Conservation (phyloP, 2,329 filamentous ascomycete species). For the Paracamarosporium sp. region DNA sequence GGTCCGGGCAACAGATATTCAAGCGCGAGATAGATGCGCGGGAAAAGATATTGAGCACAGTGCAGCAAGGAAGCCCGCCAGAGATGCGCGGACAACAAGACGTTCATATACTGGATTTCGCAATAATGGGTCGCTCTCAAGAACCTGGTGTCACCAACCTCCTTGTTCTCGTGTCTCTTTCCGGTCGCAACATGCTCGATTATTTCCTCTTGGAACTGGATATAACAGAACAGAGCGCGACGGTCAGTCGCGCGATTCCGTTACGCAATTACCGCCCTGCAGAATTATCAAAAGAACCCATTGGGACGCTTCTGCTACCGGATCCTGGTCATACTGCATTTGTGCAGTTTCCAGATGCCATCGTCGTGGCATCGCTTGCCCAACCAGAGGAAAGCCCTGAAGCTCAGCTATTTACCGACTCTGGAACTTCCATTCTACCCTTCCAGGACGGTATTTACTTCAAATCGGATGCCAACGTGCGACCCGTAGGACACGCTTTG, state of each 20-base stretch:
- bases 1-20: conserved; percentile 81
- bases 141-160: conserved; percentile 41
- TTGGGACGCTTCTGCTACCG: conserved; percentile 72
- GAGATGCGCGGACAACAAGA: conserved; percentile 60
- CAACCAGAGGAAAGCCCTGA: conserved; percentile 74
- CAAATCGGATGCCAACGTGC: conserved; percentile 58
- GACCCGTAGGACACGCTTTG: conserved; percentile 57
- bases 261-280: conserved; percentile 62
- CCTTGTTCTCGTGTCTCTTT: conserved; percentile 41
- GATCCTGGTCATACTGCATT: conserved; percentile 81
- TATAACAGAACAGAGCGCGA: conserved; percentile 60
- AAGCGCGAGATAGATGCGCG: conserved; percentile 75
- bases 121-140: conserved; percentile 60
- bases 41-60: conserved; percentile 66
- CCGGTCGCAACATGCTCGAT: conserved; percentile 50
- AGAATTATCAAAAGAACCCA: conserved; percentile 37
- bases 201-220: conserved; percentile 79
- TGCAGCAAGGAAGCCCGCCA: conserved; percentile 62
- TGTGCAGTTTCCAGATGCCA: conserved; percentile 77
- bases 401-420: conserved; percentile 68
- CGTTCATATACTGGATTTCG: conserved; percentile 81
- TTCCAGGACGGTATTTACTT: conserved; percentile 92
- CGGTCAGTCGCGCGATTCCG: conserved; percentile 71
- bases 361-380: conserved; percentile 77
- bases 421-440: conserved; percentile 50